Evolutionary conservation across 768 basidiomycete genomes (phyloP).

Genomic region (Hygrophoropsis aurantiaca): DNA sequence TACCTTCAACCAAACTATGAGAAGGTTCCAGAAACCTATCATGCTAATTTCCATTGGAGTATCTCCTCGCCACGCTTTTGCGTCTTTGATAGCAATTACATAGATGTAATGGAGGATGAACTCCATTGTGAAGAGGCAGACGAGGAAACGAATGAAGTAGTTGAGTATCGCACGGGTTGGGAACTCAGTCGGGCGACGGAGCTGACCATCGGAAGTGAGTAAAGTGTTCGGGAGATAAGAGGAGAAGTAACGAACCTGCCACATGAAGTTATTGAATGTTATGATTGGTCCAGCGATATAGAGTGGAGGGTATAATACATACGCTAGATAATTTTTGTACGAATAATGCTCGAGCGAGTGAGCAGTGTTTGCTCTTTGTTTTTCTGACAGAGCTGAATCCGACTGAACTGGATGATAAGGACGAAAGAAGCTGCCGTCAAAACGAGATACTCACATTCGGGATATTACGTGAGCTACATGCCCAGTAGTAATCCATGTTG

Average conservation of each 20-base stretch:
- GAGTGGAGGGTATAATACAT: slow-evolving; percentile 88
- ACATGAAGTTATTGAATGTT: slow-evolving; percentile 93
- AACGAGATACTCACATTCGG: slow-evolving; percentile 39
- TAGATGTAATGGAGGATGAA: slow-evolving; percentile 92
- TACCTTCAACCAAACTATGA: slow-evolving; percentile 96
- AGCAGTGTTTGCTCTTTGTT: slow-evolving; percentile 54
- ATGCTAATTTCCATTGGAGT: slow-evolving; percentile 80
- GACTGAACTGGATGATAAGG: slow-evolving; percentile 19
- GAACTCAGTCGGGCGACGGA: slow-evolving; percentile 57
- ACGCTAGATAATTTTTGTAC: slow-evolving; percentile 74
- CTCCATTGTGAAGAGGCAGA: slow-evolving; percentile 84
- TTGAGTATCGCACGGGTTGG: slow-evolving; percentile 37
- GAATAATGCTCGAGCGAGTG: slow-evolving; percentile 64
- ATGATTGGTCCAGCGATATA: slow-evolving; percentile 97
- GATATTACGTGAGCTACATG: slow-evolving; percentile 42
- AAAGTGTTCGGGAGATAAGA: background rate
- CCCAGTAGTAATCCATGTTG: slow-evolving; percentile 92
- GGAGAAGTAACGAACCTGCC: slow-evolving; percentile 63
- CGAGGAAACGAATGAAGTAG: slow-evolving; percentile 72
- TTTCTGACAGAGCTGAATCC: slow-evolving; percentile 45
- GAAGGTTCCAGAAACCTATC: slow-evolving; percentile 97
- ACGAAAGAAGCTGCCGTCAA: background rate
- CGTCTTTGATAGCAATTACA: slow-evolving; percentile 93
- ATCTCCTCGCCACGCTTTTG: slow-evolving; percentile 76
- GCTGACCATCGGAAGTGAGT: slow-evolving; percentile 35